Evolutionary conservation across 805 yeast genomes (phyloP), one percentile per base, ranked within the genome.

Genomic region (Metschnikowia sp.): DNA sequence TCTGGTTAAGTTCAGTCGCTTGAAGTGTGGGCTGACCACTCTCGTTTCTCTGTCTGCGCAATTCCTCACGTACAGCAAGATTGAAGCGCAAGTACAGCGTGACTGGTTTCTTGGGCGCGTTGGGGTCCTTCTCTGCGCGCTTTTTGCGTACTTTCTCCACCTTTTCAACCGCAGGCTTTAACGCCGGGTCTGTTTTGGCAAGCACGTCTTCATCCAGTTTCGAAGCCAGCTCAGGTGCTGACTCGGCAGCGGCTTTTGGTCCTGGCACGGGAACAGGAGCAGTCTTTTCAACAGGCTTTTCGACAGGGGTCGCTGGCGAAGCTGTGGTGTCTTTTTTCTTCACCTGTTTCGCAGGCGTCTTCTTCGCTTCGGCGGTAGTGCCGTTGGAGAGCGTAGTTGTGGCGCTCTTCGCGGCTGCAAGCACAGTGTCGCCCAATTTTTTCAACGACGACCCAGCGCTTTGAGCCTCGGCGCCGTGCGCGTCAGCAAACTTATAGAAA

Each of bases 31-130:
- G 79, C 57, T 76, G 73, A 32, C 86, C 70, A 41, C 75, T 71
- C 33, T 69, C 69, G 47, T 71, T 76, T 61, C 96, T 79, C 52
- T 86, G 90, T 45, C 79, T 83, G 47, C 84, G 81, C 52, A 91
- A 76, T 34, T 76, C 71, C 52, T 84, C 86, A 60, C 96, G 83
- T 54, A 82, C 79, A 55, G 81, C 82, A 54, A 86, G 83, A 44
- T 88, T 82, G 68, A 82, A 92, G 36, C 76, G 75, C 66, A 92
- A 87, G 72, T 83, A 91, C 39, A 88, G 86, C 19, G 97, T 90
- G 61, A 88, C 74, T 12, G 99, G 98, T 61, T 90, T 90, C 76
- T 88, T 89, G 50, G 99, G 99, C 39, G 96, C 97, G 60, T 87
- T 84, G 44, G 97, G 97, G 68, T 92, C 98, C 57, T 69, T 74